phyloP scores from a whole-genome alignment of 306 rosid genomes.

The Elaeagnus macrophylla region DNA sequence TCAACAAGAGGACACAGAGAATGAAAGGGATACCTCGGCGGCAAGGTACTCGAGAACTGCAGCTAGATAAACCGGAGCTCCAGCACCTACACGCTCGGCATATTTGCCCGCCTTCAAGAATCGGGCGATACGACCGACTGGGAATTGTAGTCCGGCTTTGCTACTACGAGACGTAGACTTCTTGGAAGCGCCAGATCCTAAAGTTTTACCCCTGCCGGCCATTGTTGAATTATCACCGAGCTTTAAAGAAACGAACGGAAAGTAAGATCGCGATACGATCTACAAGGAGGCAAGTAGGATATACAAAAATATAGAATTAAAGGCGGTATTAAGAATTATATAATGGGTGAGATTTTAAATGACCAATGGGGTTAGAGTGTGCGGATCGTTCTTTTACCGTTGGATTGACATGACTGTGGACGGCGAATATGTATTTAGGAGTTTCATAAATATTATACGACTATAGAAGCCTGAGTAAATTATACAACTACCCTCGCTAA shows the following conservation, averaged over 20 bases:
- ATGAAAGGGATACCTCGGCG: slow-evolving; percentile 46
- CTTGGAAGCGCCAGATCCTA: slow-evolving; percentile 66
- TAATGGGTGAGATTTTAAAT: no score
- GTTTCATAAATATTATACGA: no score
- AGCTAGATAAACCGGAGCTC: slow-evolving; percentile 90
- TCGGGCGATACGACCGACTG: slow-evolving; percentile 89
- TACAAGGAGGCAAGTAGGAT: no score
- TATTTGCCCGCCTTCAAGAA: slow-evolving; percentile 83
- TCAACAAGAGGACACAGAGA: not conserved
- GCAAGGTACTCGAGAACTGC: slow-evolving; percentile 90
- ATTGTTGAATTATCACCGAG: slow-evolving; percentile 11
- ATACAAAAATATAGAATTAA: no score
- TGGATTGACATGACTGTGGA: no score
- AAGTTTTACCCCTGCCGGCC: slow-evolving; percentile 71
- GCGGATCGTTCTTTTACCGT: no score
- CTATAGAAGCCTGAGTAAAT: no score
- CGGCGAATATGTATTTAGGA: no score
- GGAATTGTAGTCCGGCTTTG: slow-evolving; percentile 87
- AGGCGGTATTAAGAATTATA: no score
- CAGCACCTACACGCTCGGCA: slow-evolving; percentile 88
- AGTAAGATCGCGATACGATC: no score
- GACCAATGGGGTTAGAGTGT: no score
- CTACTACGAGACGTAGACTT: slow-evolving; percentile 77
- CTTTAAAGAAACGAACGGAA: not conserved
- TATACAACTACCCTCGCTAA: no score